Evolutionary conservation across 306 rosid genomes (phyloP).

Genomic region (Malus fusca): DNA sequence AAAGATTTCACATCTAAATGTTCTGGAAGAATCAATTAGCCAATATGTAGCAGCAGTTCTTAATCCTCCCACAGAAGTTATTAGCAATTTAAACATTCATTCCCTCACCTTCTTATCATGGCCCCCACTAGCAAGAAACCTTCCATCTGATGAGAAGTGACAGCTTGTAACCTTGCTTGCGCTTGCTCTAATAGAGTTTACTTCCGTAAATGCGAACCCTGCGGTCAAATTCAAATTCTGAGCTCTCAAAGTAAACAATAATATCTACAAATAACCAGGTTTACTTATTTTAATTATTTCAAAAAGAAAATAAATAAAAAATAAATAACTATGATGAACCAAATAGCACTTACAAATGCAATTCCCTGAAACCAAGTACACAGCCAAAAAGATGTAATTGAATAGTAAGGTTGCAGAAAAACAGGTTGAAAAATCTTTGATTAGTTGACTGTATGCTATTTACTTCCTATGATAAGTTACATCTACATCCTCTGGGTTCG

Average conservation of each 20-base stretch:
- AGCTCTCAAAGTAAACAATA: conserved; percentile 10
- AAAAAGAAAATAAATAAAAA: background rate
- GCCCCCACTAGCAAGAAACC: conserved; percentile 91
- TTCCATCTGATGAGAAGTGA: conserved; percentile 98
- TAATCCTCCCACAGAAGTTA: background rate
- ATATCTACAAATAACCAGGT: background rate
- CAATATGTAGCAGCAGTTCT: background rate
- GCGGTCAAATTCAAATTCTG: conserved; percentile 22
- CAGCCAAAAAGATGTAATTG: background rate
- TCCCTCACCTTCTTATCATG: conserved; percentile 85
- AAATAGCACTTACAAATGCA: background rate
- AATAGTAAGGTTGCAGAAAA: background rate
- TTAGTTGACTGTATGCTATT: background rate
- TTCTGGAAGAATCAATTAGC: conserved; percentile 6
- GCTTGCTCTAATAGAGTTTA: conserved; percentile 63
- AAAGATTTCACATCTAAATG: conserved; percentile 1
- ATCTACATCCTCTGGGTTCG: background rate
- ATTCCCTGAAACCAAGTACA: background rate
- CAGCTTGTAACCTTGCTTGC: too few species aligned
- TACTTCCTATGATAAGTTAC: background rate
- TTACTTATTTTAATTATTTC: background rate
- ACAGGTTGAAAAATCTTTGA: background rate
- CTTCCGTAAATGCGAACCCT: conserved; percentile 79
- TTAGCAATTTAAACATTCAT: background rate
- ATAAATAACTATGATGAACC: background rate